Evolutionary conservation across 306 rosid genomes (phyloP).

Genomic region (Hylodesmum podocarpum): DNA sequence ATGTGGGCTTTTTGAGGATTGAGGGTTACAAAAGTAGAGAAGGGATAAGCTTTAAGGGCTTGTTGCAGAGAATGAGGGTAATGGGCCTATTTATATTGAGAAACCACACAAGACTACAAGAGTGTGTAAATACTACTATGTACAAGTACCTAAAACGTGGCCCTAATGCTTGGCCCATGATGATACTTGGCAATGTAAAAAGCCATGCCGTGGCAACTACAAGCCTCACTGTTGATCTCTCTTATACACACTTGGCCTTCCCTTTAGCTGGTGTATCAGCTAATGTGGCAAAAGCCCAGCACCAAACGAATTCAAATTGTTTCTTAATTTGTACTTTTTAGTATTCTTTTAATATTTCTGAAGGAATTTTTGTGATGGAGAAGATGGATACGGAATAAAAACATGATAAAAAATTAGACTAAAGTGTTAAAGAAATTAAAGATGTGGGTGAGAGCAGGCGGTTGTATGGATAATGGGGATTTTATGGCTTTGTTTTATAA

Average conservation of each 20-base stretch:
- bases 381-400: background rate
- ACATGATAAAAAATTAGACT: background rate
- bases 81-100: constrained; percentile 35
- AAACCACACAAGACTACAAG: too few relatives aligned
- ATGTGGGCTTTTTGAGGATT: background rate
- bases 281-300: constrained; percentile 47
- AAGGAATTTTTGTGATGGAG: constrained; percentile 15
- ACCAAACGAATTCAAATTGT: background rate
- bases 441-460: constrained; percentile 24
- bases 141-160: constrained; percentile 66
- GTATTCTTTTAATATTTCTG: background rate
- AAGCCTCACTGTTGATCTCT: constrained; percentile 46
- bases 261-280: constrained; percentile 33
- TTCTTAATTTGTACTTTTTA: background rate
- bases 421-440: background rate
- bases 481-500: background rate
- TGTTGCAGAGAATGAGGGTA: background rate
- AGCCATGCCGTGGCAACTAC: constrained; percentile 62
- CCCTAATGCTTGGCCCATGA: constrained; percentile 18
- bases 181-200: constrained; percentile 72
- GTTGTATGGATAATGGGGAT: constrained; percentile 28
- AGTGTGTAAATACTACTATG: background rate
- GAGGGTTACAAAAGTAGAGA: background rate
- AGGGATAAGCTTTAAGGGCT: background rate
- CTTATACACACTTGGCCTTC: constrained; percentile 67